Evolutionary conservation across 2,329 filamentous ascomycete species (phyloP).

Genomic region (Fusarium piperis): DNA sequence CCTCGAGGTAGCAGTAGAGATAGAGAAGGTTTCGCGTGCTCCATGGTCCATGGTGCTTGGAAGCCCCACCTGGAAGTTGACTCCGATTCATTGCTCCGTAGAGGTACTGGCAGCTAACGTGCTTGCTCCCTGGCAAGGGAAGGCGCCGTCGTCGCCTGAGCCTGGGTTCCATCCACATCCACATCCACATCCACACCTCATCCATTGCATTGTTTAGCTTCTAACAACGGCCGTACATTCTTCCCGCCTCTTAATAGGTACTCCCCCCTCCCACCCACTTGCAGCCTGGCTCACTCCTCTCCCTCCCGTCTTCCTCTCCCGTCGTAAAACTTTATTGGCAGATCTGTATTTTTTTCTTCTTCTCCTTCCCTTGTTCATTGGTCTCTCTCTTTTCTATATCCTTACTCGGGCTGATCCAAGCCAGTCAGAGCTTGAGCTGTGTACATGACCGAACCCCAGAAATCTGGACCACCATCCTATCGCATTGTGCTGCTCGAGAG

Average conservation of each 20-base stretch:
- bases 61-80: background rate
- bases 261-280: conserved; percentile 13
- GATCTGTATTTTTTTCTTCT: background rate
- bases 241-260: conserved; percentile 16
- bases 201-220: background rate
- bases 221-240: conserved; percentile 18
- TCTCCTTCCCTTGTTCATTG: conserved; percentile 1
- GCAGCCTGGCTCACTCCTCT: background rate
- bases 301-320: background rate
- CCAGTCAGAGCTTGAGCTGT: conserved; percentile 9
- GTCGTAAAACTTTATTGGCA: background rate
- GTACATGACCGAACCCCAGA: conserved; percentile 10
- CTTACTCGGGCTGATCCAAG: conserved; percentile 4
- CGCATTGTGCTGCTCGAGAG: background rate
- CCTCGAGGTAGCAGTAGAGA: background rate
- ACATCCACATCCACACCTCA: background rate
- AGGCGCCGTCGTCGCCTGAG: background rate
- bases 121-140: background rate
- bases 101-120: background rate
- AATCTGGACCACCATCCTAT: background rate
- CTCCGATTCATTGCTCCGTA: background rate
- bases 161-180: background rate
- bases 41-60: background rate
- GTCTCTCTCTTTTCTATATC: conserved; percentile 25
- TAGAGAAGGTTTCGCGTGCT: conserved; percentile 4